phyloP scores from a whole-genome alignment of 176 grass and related monocot genomes.

The Aegilops tauschii region DNA sequence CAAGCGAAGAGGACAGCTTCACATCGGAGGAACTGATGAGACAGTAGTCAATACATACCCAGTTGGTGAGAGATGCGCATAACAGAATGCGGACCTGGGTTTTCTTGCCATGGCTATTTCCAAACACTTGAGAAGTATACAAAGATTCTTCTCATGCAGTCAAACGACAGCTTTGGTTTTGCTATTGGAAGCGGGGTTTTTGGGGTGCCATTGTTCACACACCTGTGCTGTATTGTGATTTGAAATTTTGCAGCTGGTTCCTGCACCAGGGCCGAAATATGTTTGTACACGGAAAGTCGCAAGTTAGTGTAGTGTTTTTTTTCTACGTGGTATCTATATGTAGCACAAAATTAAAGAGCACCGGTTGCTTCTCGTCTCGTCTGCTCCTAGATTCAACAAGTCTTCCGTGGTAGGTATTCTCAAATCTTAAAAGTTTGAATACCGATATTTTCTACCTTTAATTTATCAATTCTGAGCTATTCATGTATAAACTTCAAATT shows the following conservation, averaged over 20 bases:
- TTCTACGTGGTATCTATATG: neutral
- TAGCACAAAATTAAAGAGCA: neutral
- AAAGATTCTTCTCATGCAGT: conserved; percentile 4
- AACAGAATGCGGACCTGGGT: neutral
- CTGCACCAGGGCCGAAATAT: neutral
- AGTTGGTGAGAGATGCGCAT: neutral
- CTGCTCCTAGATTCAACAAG: no score
- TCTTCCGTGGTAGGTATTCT: no score
- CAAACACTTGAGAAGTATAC: neutral
- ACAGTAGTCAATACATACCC: neutral
- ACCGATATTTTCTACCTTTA: no score
- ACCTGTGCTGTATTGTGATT: neutral
- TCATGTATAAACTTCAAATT: no score
- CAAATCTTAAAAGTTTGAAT: no score
- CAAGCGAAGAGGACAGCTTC: neutral
- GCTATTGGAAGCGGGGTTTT: neutral
- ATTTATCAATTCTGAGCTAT: no score
- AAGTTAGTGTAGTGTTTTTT: neutral
- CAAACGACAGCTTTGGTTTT: neutral
- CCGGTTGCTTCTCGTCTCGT: no score
- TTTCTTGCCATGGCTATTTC: neutral
- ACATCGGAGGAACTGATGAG: conserved; percentile 14
- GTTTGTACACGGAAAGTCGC: neutral
- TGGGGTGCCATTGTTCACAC: neutral
- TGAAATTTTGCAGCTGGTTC: neutral